Evolutionary conservation across 2,329 filamentous ascomycete species (phyloP), one percentile per base, ranked within the genome.

Genomic region (Colletotrichum magnum): DNA sequence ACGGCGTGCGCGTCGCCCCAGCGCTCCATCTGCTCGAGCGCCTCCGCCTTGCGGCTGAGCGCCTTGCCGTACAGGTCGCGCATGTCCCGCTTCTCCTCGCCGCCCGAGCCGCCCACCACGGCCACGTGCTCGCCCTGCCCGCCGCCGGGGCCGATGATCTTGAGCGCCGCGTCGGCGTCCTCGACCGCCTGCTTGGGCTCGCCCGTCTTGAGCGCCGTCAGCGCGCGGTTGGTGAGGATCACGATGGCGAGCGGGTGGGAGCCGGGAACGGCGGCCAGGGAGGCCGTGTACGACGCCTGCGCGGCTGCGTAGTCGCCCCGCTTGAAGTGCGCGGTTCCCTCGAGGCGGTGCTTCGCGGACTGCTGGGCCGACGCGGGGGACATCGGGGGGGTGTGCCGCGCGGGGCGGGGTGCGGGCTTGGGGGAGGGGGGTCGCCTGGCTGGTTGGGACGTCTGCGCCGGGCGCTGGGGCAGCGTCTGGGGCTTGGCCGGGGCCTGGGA

Each of bases 41-140:
- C 96, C 81, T 99, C 96, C 1, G 96, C 96, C 83, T 98, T 98
- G 62, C 96, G 92, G 82, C 93, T 95, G 36, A 98, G 83, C 0
- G 95, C 95, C 80, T 98, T 99, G 61, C 94, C 95, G 77, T 93
- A 98, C 71, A 97, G 93, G 18, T 97, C 95, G 72, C 90, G 92
- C 93, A 99, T 97, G 56, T 95, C 92, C 73, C 97, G 96, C 21
- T 84, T 83, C 64, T 91, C 86, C 41, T 90, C 87, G 48, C 82
- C 82, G n/a, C 84, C 82, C 64, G 87, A 87, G 6, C 84, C 83
- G 24, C 85, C 86, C 26, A 85, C 86, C 0, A 97, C 84, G 21
- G 92, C 86, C 51, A 99, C 94, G 6, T 84, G 88, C 81, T 99
- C 96, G 18, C 90, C 90, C 73, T 94, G 91, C 4, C 96, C 96